Base-by-base conservation (phyloP, 371 early-diverging fungal species). In the Chytridium lagenaria region DNA sequence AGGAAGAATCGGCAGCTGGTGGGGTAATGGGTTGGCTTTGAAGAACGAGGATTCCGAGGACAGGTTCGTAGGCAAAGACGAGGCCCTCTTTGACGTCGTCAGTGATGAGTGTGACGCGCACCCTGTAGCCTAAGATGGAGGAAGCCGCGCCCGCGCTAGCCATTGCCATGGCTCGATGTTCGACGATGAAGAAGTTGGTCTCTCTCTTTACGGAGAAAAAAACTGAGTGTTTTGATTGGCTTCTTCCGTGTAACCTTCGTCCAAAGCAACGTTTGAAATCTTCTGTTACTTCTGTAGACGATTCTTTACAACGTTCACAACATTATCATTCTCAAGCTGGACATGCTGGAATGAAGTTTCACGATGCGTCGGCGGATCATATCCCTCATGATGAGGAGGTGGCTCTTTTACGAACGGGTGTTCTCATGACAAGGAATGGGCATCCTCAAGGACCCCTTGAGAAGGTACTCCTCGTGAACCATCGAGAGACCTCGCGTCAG, bases 31-130 rank as follows among this genome's bases (percentile, higher is more conserved):
- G 61, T 39, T 23, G 51, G 72, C 39, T 61, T 44, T 81, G 81
- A 15, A 81, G 76, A 10, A 76, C 81, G 31, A 81, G 61, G 44
- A 79, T 51, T 1, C 78, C 78, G 23, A 73, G 49, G 30, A 39
- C 28, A 28, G 77, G 68, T 15, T 81, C 79, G 67, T 73, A 79
- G 36, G 77, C 77, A 52, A 66, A 77, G 22, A 82, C 69, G 22
- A 75, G 71, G 0, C 82, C 82, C 38, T 75, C 71, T 40, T 67
- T 61, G 22, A 50, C 37, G 10, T 33, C 23, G 33, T 74, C 76
- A 33, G 16, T 51, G 38, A 59, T 30, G 23, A 79, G 75, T 12
- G 31, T 68, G 28, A 77, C 64, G 34, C 72, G 69, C 28, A 81
- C 78, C 59, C 73, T 71, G 40, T 44, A 26, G 40, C 81, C 81